A percentile compares a stretch with the other conserved stretches of the same genome.
These are phyloP conservation scores for Haberlea rhodopensis DNA, from an alignment of 257 asterid species.

Conservation along the genomic window DNA sequence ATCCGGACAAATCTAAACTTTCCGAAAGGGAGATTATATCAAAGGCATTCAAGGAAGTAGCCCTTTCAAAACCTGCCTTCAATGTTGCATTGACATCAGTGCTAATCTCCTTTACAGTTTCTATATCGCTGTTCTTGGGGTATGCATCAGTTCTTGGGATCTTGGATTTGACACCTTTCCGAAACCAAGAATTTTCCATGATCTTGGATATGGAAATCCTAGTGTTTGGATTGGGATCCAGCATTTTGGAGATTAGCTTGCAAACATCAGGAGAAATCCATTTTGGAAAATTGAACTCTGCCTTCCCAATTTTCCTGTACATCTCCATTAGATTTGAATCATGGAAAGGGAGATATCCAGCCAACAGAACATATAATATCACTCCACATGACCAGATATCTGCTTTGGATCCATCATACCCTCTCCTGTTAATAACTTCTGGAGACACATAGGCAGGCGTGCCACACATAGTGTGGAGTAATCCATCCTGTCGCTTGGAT, in stretches of 20 bases:
- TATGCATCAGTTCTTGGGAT: conserved; percentile 3
- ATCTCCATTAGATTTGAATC: conserved; percentile 71
- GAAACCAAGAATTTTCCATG: conserved; percentile 65
- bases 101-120: conserved; percentile 13
- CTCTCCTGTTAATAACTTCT: too few relatives aligned
- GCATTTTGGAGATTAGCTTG: conserved; percentile 48
- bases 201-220: conserved; percentile 64
- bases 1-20: conserved; percentile 71
- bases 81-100: conserved; percentile 20
- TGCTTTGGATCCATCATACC: too few relatives aligned
- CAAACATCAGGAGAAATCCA: conserved; percentile 63
- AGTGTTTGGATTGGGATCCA: conserved; percentile 69
- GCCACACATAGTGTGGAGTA: conserved; percentile 67
- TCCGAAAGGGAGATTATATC: conserved; percentile 76
- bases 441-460: too few relatives aligned
- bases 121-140: background rate
- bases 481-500: conserved; percentile 58
- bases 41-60: conserved; percentile 59
- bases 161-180: conserved; percentile 37
- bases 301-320: conserved; percentile 68
- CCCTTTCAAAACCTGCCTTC: conserved; percentile 41
- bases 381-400: too few relatives aligned
- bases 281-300: conserved; percentile 60
- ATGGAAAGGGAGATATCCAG: too few relatives aligned
- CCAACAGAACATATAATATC: too few relatives aligned